Evolutionary conservation across 371 early-diverging fungal genomes (phyloP), one percentile per base, ranked within the genome.

Genomic region (Paraphysoderma sedebokerense): DNA sequence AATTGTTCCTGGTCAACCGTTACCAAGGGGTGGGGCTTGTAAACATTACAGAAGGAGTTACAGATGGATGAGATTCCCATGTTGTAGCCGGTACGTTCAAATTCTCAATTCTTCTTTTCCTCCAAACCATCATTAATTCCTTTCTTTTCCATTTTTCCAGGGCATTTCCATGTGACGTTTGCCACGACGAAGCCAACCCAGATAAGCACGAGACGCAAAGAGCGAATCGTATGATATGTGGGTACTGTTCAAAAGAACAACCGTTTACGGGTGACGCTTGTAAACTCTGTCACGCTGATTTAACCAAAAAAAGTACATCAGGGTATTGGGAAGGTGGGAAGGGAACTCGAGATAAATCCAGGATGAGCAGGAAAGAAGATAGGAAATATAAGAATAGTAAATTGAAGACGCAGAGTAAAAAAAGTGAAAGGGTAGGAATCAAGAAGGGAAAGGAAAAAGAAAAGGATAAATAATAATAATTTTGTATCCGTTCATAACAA

Each of bases 311-410:
- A 33, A 58, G 61, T 19, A 60, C 62, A 45, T 57, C 71, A 0
- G 74, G 77, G 3, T 92, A 84, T 53, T 98, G 98, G 98, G 93
- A 98, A 65, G 98, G 97, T 22, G 98, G 98, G 19, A 73, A 83
- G 50, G 98, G 98, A 5, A 81, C 80, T 11, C 63, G 98, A 20
- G 79, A 93, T 52, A 72, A 69, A 50, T 46, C 51, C 2, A 57
- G 69, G 24, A 88, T 98, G 95, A 85, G 75, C 56, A 71, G 77
- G 47, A 89, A 84, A 62, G 92, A 69, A 60, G 71, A 71, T 41
- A 47, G 68, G 1, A 66, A 64, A 36, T 70, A 70, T 35, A 52
- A 61, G 41, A 67, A 62, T 30, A 68, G 68, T 9, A 22, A 55
- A 13, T 55, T 56, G 37, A 76, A 76, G 51, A 72, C 70, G 1